phyloP scores from a whole-genome alignment of 106 monocot species.

The Dendrobium chrysotoxum region DNA sequence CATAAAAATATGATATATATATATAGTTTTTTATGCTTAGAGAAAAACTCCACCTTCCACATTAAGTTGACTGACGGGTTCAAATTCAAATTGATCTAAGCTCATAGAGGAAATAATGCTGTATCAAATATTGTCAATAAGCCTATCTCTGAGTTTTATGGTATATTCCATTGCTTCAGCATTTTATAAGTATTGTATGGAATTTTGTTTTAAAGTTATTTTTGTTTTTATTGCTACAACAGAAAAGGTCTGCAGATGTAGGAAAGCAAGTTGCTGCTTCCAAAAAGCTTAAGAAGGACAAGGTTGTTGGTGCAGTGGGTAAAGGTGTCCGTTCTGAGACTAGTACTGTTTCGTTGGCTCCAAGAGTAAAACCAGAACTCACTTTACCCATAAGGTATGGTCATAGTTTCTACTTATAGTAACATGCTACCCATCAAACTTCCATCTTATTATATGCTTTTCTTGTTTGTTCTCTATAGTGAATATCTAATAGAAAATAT shows the following conservation, averaged over 20 bases:
- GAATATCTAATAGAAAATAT: not conserved
- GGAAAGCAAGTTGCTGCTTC: constrained; percentile 60
- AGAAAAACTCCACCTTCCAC: too few relatives aligned
- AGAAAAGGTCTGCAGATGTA: constrained; percentile 70
- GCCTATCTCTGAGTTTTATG: not conserved
- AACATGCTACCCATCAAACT: not conserved
- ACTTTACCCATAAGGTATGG: constrained; percentile 79
- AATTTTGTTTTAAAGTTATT: constrained; percentile 4
- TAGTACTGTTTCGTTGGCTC: constrained; percentile 58
- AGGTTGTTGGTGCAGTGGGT: constrained; percentile 65
- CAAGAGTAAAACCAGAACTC: constrained; percentile 90
- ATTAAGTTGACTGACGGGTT: too few relatives aligned
- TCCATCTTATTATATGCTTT: not conserved
- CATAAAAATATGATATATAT: too few relatives aligned
- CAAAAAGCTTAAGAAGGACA: constrained; percentile 86
- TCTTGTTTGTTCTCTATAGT: not conserved
- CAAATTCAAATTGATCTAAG: too few relatives aligned
- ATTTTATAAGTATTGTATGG: not conserved
- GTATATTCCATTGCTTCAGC: not conserved
- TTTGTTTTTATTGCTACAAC: constrained; percentile 9
- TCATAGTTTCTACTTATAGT: not conserved
- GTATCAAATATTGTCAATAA: too few relatives aligned
- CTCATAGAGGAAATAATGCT: too few relatives aligned
- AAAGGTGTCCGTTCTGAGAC: constrained; percentile 70
- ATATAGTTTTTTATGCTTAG: too few relatives aligned